Conservation (phyloP, 2,329 filamentous ascomycete genomes). For the Ceratocystis smalleyi region DNA sequence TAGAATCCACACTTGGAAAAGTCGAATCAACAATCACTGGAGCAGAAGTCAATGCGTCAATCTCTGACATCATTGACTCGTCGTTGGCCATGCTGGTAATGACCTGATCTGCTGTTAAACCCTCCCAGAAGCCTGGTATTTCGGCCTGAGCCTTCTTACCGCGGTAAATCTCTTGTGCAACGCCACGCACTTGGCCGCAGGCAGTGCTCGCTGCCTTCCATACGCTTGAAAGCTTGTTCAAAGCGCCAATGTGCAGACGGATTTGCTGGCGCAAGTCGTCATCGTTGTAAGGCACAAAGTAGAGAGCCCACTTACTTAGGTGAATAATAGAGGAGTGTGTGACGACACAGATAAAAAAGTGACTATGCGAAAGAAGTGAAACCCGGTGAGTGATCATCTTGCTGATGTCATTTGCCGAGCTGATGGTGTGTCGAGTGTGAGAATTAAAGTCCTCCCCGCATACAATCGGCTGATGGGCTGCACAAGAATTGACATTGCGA, state of each 20-base stretch:
- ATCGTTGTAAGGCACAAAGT: conserved; percentile 43
- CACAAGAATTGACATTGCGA: conserved; percentile 48
- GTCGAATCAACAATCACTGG: conserved; percentile 10
- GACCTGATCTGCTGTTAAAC: conserved; percentile 39
- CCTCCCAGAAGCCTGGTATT: conserved; percentile 39
- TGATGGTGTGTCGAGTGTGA: conserved; percentile 68
- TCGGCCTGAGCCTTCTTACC: conserved; percentile 41
- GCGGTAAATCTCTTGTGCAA: conserved; percentile 60
- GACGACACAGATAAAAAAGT: conserved; percentile 70
- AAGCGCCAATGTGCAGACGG: conserved; percentile 60
- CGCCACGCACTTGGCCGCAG: conserved; percentile 56
- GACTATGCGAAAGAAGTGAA: conserved; percentile 56
- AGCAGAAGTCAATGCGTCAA: conserved; percentile 26
- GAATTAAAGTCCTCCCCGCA: conserved; percentile 40
- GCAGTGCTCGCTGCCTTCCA: conserved; percentile 60
- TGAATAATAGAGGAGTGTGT: conserved; percentile 69
- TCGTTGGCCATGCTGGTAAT: conserved; percentile 40
- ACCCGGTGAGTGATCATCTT: conserved; percentile 59
- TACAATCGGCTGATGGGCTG: conserved; percentile 39
- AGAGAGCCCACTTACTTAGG: conserved; percentile 59
- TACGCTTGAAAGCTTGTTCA: conserved; percentile 51
- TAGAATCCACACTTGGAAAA: not conserved
- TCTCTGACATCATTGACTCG: conserved; percentile 43
- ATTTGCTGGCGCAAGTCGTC: conserved; percentile 59
- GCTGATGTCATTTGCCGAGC: conserved; percentile 63